Conservation (phyloP, 2,329 filamentous ascomycete genomes). For the Fusarium foetens region DNA sequence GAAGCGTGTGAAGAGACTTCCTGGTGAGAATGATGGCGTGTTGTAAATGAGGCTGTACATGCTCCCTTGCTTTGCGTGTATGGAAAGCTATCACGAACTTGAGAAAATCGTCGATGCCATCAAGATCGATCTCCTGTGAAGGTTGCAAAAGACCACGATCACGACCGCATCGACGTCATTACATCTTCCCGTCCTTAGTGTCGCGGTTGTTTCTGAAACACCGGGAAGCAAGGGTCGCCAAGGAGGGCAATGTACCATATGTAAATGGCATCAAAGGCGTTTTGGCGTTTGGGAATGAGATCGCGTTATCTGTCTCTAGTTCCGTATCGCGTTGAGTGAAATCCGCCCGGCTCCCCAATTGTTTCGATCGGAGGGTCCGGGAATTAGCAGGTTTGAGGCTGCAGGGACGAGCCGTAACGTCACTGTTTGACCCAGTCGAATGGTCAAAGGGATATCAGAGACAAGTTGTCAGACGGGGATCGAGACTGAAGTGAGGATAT, state of each 20-base stretch:
- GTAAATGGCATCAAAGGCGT: slow-evolving; percentile 28
- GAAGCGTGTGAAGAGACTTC: slow-evolving; percentile 88
- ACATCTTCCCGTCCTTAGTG: background rate
- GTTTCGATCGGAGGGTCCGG: background rate
- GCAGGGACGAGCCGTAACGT: slow-evolving; percentile 28
- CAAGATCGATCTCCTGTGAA: background rate
- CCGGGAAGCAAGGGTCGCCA: slow-evolving; percentile 25
- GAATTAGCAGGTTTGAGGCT: slow-evolving; percentile 14
- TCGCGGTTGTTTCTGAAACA: slow-evolving; percentile 7
- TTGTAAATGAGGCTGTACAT: slow-evolving; percentile 51
- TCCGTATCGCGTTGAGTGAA: background rate
- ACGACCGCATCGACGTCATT: slow-evolving; percentile 17
- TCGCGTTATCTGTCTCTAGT: slow-evolving; percentile 3
- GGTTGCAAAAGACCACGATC: slow-evolving; percentile 9
- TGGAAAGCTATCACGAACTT: slow-evolving; percentile 16
- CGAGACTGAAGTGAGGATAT: slow-evolving; percentile 19
- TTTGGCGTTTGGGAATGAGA: slow-evolving; percentile 24
- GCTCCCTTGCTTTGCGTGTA: slow-evolving; percentile 24
- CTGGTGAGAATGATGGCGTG: slow-evolving; percentile 89
- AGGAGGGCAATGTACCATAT: slow-evolving; percentile 21
- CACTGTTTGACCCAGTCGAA: slow-evolving; percentile 16
- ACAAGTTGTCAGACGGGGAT: slow-evolving; percentile 4
- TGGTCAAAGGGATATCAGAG: slow-evolving; percentile 12
- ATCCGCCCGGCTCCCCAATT: background rate
- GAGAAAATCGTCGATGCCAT: slow-evolving; percentile 1